Percentiles rank a stretch among this genome's conserved stretches.
These are phyloP conservation scores for Myxozyma nipponensis DNA, from an alignment of 805 yeast genomes.

Conservation along the genomic window DNA sequence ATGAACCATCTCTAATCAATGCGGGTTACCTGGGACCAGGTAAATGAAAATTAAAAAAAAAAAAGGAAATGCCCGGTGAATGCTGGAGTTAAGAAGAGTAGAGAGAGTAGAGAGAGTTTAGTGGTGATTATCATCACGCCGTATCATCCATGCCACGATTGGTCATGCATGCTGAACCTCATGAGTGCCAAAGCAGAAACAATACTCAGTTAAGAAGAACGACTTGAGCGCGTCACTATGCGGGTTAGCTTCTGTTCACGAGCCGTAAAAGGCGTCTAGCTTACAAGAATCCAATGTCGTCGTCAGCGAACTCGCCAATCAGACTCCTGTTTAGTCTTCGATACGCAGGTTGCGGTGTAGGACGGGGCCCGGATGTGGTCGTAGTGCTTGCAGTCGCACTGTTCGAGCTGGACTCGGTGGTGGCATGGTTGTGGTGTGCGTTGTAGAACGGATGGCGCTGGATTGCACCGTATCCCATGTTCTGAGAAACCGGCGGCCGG, in stretches of 20 bases:
- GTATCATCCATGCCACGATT: no score
- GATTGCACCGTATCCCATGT: conserved; percentile 29
- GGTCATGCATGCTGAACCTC: no score
- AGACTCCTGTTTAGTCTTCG: conserved; percentile 3
- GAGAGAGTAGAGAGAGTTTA: no score
- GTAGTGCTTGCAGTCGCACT: neutral
- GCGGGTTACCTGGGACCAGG: no score
- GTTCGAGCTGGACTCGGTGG: conserved; percentile 1
- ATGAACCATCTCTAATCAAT: no score
- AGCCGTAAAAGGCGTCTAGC: neutral
- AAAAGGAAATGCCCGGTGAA: no score
- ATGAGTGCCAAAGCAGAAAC: conserved; percentile 14
- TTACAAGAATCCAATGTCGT: conserved; percentile 17
- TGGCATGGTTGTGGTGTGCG: conserved; percentile 6
- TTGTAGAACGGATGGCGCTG: conserved; percentile 27
- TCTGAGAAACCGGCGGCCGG: conserved; percentile 28
- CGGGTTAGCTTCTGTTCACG: no score
- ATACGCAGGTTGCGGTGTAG: conserved; percentile 12
- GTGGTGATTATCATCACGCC: no score
- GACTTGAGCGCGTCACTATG: conserved; percentile 17
- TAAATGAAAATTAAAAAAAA: no score
- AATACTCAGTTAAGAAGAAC: conserved; percentile 20
- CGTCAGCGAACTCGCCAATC: conserved; percentile 15
- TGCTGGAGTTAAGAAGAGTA: no score
- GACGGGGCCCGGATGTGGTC: conserved; percentile 15